These are phyloP conservation scores for Ustilago cynodontis DNA, from an alignment of 1,284 basidiomycete genomes.

Conservation along the genomic window DNA sequence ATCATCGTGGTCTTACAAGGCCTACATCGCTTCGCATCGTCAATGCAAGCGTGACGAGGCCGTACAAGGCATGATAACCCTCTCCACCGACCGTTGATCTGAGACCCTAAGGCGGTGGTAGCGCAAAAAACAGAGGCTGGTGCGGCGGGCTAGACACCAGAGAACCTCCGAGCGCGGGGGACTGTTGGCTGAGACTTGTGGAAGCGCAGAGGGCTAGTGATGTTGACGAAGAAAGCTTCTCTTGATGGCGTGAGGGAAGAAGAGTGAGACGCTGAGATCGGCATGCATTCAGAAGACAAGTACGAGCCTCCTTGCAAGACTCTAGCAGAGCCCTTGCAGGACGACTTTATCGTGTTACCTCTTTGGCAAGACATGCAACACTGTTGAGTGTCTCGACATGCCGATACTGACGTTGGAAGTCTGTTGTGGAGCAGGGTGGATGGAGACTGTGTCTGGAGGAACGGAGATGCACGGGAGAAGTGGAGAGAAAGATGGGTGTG, in stretches of 20 bases:
- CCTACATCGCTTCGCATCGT: neutral
- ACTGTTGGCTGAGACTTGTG: neutral
- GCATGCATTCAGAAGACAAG: conserved; percentile 39
- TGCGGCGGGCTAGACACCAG: neutral
- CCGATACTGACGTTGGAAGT: conserved; percentile 21
- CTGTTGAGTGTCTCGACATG: conserved; percentile 43
- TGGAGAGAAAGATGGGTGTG: conserved; percentile 14
- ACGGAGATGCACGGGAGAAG: neutral
- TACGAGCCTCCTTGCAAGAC: conserved; percentile 10
- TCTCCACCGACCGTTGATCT: neutral
- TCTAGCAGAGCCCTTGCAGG: conserved; percentile 11
- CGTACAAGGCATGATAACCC: neutral
- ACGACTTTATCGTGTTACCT: conserved; percentile 27
- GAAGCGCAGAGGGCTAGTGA: neutral
- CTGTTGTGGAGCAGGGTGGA: conserved; percentile 10
- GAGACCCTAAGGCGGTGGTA: neutral
- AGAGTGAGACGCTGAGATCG: conserved; percentile 27
- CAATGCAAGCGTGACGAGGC: neutral
- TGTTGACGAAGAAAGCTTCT: conserved; percentile 34
- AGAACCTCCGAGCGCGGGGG: neutral
- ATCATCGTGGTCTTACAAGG: neutral
- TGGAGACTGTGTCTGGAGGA: neutral
- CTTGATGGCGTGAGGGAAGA: conserved; percentile 25
- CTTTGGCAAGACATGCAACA: conserved; percentile 45
- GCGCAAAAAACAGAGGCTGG: neutral